Conservation (phyloP, 1,284 basidiomycete genomes). For the Trichosporon sp. region DNA sequence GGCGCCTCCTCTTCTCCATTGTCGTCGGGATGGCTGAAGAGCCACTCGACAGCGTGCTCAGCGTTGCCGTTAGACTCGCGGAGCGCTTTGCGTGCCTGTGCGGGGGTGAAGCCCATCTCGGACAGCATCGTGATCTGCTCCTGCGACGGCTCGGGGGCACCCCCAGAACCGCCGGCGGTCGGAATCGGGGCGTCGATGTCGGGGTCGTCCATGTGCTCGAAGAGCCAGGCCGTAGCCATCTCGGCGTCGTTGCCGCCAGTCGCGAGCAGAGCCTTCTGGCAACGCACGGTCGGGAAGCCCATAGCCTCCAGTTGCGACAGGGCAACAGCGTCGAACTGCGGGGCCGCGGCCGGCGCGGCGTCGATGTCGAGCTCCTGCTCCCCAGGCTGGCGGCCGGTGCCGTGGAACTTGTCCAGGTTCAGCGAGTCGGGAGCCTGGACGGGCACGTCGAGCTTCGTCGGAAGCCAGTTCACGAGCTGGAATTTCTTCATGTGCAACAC, state of each 20-base stretch:
- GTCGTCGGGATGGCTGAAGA: constrained; percentile 94
- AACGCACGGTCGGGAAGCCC: constrained; percentile 82
- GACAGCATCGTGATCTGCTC: constrained; percentile 73
- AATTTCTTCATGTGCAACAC: constrained; percentile 93
- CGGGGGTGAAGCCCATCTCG: constrained; percentile 89
- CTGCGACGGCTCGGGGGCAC: constrained; percentile 62
- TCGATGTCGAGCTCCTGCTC: constrained; percentile 70
- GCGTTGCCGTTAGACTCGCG: constrained; percentile 76
- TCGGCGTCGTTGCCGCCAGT: constrained; percentile 80
- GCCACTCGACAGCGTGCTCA: constrained; percentile 91
- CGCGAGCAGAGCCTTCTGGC: constrained; percentile 84
- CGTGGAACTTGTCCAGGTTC: constrained; percentile 70
- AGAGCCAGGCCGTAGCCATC: constrained; percentile 93
- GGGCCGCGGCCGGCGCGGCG: constrained; percentile 60
- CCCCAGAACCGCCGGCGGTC: constrained; percentile 40
- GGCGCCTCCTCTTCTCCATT: constrained; percentile 63
- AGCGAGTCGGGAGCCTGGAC: constrained; percentile 70
- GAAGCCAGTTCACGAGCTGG: constrained; percentile 96
- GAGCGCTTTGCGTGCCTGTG: constrained; percentile 86
- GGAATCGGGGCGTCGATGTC: constrained; percentile 85
- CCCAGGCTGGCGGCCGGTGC: constrained; percentile 70
- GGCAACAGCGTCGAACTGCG: constrained; percentile 68
- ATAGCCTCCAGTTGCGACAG: constrained; percentile 76
- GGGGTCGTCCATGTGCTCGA: constrained; percentile 91
- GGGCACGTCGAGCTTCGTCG: constrained; percentile 90